Conservation (phyloP, 306 rosid genomes). For the Vachellia collinsii region DNA sequence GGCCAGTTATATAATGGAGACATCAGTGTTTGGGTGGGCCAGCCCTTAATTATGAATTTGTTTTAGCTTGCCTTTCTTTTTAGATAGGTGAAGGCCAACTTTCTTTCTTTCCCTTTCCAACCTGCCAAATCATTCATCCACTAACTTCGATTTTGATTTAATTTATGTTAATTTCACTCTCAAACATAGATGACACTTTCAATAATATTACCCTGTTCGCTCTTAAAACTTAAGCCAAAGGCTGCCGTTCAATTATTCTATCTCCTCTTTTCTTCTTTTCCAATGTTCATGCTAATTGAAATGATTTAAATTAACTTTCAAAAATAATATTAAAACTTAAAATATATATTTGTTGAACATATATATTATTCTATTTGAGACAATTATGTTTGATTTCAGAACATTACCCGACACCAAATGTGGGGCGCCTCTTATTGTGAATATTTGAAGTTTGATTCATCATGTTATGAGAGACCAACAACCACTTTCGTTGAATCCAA, state of each 20-base stretch:
- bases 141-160: background rate
- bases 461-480: too few species aligned
- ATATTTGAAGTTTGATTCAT: too few species aligned
- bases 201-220: background rate
- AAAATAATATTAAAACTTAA: too few species aligned
- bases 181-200: background rate
- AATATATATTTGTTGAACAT: too few species aligned
- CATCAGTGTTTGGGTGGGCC: background rate
- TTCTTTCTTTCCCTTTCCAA: background rate
- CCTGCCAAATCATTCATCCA: background rate
- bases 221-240: background rate
- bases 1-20: background rate
- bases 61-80: background rate
- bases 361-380: too few species aligned
- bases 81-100: background rate
- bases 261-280: background rate
- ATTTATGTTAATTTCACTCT: background rate
- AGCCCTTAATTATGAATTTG: background rate
- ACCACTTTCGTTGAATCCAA: too few species aligned
- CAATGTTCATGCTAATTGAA: background rate
- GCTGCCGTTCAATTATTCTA: too few species aligned
- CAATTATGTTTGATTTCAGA: too few species aligned
- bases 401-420: too few species aligned
- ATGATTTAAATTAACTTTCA: background rate
- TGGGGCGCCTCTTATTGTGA: too few species aligned